phyloP scores from a whole-genome alignment of 2,329 filamentous ascomycete genomes.

The Curvularia sp. region DNA sequence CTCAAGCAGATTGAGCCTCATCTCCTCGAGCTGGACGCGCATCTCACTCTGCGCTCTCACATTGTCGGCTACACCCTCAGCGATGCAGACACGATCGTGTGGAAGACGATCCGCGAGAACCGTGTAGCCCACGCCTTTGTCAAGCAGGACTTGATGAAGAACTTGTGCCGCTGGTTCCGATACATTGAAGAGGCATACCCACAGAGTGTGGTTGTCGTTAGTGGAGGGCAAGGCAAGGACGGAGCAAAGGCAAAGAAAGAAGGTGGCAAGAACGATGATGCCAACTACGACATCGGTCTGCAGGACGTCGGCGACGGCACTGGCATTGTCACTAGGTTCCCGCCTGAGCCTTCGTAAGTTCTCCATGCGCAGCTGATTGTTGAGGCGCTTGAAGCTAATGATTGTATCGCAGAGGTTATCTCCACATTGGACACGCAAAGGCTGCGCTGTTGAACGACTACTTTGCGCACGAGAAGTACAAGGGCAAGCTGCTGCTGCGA shows the following conservation, averaged over 20 bases:
- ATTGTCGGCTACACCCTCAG: conserved; percentile 80
- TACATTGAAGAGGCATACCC: conserved; percentile 84
- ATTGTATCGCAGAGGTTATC: conserved; percentile 65
- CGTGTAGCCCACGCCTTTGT: conserved; percentile 82
- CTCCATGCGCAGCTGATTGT: background rate
- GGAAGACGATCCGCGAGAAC: conserved; percentile 83
- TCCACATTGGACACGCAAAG: conserved; percentile 96
- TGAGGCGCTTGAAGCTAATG: conserved; percentile 11
- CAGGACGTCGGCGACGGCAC: conserved; percentile 77
- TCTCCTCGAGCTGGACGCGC: conserved; percentile 80
- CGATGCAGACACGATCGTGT: conserved; percentile 80
- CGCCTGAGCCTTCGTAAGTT: conserved; percentile 86
- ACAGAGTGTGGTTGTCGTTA: conserved; percentile 73
- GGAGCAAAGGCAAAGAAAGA: conserved; percentile 68
- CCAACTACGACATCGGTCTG: conserved; percentile 87
- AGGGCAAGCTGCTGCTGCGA: conserved; percentile 86
- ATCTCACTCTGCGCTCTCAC: conserved; percentile 86
- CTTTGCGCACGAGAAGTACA: conserved; percentile 92
- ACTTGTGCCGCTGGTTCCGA: conserved; percentile 84
- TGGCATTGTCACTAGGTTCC: conserved; percentile 86
- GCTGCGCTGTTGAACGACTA: conserved; percentile 93
- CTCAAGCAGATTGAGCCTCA: conserved; percentile 82
- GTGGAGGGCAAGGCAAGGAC: conserved; percentile 41
- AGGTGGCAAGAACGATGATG: conserved; percentile 73
- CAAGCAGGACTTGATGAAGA: conserved; percentile 77